phyloP scores from a whole-genome alignment of 345 rosid genomes.

The Eucalyptus curtisii region DNA sequence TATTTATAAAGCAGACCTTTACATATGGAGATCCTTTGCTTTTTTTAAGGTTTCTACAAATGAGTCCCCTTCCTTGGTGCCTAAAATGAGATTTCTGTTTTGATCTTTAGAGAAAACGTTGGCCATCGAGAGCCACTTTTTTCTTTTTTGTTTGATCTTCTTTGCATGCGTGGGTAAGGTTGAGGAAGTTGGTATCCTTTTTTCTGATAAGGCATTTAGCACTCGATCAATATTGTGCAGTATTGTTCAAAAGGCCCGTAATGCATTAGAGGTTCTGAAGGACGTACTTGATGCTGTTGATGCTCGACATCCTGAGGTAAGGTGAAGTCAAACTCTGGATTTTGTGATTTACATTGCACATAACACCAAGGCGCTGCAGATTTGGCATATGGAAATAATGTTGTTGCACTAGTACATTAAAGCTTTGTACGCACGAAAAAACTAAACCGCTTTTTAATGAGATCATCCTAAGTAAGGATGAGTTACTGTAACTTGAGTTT shows the following conservation, averaged over 20 bases:
- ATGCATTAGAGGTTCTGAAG: constrained; percentile 76
- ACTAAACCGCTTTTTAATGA: not conserved
- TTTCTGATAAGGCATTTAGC: not conserved
- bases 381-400: not conserved
- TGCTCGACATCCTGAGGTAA: constrained; percentile 80
- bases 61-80: not conserved
- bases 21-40: not conserved
- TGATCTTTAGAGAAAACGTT: not conserved
- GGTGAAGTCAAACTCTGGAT: not conserved
- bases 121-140: not conserved
- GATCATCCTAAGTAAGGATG: not conserved
- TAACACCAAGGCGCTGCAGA: not conserved
- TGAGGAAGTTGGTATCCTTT: not conserved
- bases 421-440: not conserved
- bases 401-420: not conserved
- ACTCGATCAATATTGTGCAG: constrained; percentile 13
- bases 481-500: not conserved
- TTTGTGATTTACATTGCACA: not conserved
- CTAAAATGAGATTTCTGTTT: not conserved
- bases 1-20: not conserved
- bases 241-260: constrained; percentile 77
- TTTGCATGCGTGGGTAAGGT: not conserved
- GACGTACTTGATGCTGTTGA: constrained; percentile 92
- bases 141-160: not conserved
- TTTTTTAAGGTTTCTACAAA: not conserved